Evolutionary conservation across 2,329 filamentous ascomycete species (phyloP), one percentile per base, ranked within the genome.

Genomic region (Hypoxylon sp.): DNA sequence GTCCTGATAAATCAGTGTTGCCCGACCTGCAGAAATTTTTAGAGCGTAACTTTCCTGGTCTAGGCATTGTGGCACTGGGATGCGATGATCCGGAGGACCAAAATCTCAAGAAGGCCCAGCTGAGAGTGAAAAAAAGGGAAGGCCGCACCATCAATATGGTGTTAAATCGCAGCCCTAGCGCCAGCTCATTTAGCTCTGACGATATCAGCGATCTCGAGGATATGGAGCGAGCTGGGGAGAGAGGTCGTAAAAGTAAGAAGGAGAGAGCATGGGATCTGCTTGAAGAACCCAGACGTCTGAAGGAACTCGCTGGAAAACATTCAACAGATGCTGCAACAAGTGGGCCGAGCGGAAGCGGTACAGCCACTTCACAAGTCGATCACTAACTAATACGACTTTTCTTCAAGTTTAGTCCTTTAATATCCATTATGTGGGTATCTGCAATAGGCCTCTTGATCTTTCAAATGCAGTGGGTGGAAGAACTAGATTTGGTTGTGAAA

Each of bases 1-100:
- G 95, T 0, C 95, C 95, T 0, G 94, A 97, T 76, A 91, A 92
- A 62, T 86, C 90, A 10, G 85, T 93, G 9, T 86, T 98, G 1
- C 92, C 92, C 0, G 78, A 90, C 0, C 84, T 98, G 1, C 89
- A 91, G 58, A 76, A 84, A 10, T 97, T 94, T 76, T 81, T 98
- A 1, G 82, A 90, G 33, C 80, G 79, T 24, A 94, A 95, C 72
- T 89, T 98, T 35, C 92, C 93, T 0, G 94, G 93, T 0, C 82
- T 98, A 0, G 89, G 91, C 57, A 84, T 97, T 50, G 84, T 90
- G 0, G 89, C 89, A 0, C 87, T 95, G 73, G 91, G 94, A 76
- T 97, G 93, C 81, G 93, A 94, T 63, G 92, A 93, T 9, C 86
- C 94, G 66, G 84, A 88, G 71, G 90, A 97, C 80, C 81, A 85